These are phyloP conservation scores for Begonia loranthoides DNA, from an alignment of 306 rosid genomes.

Conservation along the genomic window DNA sequence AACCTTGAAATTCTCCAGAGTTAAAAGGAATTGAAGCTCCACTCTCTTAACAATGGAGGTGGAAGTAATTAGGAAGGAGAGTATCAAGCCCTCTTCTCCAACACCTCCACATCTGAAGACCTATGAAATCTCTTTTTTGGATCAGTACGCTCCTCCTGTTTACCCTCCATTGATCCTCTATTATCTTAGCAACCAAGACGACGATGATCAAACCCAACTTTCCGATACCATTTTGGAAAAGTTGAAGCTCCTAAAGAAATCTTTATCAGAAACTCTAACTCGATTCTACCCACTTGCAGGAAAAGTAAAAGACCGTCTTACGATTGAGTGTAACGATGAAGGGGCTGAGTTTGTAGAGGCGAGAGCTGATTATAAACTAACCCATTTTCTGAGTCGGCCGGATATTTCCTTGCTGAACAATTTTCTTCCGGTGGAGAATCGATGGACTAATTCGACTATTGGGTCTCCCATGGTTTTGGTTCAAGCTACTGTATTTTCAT, in stretches of 20 bases:
- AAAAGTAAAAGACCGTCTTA: conserved; percentile 7
- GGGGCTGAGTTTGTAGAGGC: conserved; percentile 7
- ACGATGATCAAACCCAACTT: not conserved
- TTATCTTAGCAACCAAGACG: not conserved
- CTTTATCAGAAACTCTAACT: conserved; percentile 16
- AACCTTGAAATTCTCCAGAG: no score
- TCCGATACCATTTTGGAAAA: not conserved
- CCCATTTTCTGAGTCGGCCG: conserved; percentile 1
- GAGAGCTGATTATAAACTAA: not conserved
- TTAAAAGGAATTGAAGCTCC: no score
- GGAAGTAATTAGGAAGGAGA: not conserved
- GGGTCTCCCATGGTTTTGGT: not conserved
- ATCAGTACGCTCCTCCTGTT: not conserved
- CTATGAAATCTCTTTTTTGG: not conserved
- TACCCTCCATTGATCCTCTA: not conserved
- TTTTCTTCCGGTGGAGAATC: conserved; percentile 1
- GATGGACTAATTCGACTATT: not conserved
- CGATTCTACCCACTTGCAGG: conserved; percentile 22
- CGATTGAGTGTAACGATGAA: conserved; percentile 14
- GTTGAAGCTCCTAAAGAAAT: conserved; percentile 6
- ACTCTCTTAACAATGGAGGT: no score
- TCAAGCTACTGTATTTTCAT: conserved; percentile 7
- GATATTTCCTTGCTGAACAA: not conserved
- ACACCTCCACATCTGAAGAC: conserved; percentile 1
- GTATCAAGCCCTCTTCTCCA: not conserved